phyloP scores from a whole-genome alignment of 2,329 filamentous ascomycete species.

The Colletotrichum tropicicola region DNA sequence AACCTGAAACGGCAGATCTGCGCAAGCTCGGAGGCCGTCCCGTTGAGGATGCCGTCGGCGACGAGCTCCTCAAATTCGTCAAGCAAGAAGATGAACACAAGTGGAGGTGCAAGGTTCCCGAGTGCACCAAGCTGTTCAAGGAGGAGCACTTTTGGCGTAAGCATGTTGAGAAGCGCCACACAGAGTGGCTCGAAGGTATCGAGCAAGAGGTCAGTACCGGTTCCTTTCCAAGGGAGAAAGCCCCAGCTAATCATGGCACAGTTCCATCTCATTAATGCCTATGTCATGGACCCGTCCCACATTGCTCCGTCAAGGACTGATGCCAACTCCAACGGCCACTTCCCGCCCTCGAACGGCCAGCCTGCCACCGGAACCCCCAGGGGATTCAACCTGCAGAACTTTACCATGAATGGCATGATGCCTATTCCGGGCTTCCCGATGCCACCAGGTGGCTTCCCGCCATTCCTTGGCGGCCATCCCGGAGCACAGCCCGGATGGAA shows the following conservation, averaged over 20 bases:
- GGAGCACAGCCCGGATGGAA: conserved; percentile 58
- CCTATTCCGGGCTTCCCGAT: conserved; percentile 68
- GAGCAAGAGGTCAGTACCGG: conserved; percentile 79
- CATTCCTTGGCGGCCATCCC: conserved; percentile 62
- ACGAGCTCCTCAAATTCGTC: conserved; percentile 86
- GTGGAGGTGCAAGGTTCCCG: conserved; percentile 94
- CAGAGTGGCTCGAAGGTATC: conserved; percentile 84
- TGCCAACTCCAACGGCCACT: conserved; percentile 95
- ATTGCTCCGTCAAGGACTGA: conserved; percentile 94
- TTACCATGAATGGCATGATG: conserved; percentile 68
- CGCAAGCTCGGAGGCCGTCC: conserved; percentile 91
- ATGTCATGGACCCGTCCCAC: conserved; percentile 92
- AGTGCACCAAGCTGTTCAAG: conserved; percentile 97
- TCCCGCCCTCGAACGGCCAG: conserved; percentile 82
- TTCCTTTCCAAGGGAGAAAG: neutral
- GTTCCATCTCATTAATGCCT: conserved; percentile 91
- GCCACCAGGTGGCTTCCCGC: conserved; percentile 55
- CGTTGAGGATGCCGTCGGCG: conserved; percentile 84
- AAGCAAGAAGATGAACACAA: conserved; percentile 99
- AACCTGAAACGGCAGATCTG: conserved; percentile 87
- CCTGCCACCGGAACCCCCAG: conserved; percentile 85
- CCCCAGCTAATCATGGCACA: conserved; percentile 52
- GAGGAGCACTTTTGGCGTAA: conserved; percentile 98
- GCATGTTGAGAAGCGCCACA: conserved; percentile 95
- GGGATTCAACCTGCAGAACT: conserved; percentile 86